Evolutionary conservation across 805 yeast species (phyloP).

Genomic region (Cyberlindnera americana): DNA sequence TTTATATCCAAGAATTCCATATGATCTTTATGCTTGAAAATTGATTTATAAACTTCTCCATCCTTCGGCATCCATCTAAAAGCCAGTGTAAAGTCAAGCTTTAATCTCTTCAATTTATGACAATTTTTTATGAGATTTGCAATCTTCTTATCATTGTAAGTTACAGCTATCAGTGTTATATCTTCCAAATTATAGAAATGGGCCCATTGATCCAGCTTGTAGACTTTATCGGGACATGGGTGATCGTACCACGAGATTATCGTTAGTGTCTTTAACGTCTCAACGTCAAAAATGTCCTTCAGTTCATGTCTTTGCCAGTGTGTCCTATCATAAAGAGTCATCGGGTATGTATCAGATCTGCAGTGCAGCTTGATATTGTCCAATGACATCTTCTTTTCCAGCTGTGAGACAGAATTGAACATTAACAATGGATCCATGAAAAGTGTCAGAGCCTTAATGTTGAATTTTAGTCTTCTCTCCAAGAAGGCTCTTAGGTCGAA

Average conservation of each 20-base stretch:
- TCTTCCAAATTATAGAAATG: constrained; percentile 36
- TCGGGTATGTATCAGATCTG: constrained; percentile 37
- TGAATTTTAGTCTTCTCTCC: constrained; percentile 21
- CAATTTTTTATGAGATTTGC: constrained; percentile 32
- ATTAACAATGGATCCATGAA: constrained; percentile 38
- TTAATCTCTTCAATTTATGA: constrained; percentile 32
- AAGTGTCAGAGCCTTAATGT: constrained; percentile 27
- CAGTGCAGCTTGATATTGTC: constrained; percentile 38
- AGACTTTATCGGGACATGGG: constrained; percentile 30
- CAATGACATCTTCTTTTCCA: constrained; percentile 30
- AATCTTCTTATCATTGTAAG: constrained; percentile 29
- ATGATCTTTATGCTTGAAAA: constrained; percentile 31
- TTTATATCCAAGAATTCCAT: constrained; percentile 38
- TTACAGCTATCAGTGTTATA: constrained; percentile 38
- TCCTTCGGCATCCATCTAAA: constrained; percentile 31
- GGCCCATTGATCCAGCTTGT: constrained; percentile 35
- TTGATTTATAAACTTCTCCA: constrained; percentile 33
- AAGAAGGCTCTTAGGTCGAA: constrained; percentile 29
- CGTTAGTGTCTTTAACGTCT: constrained; percentile 34
- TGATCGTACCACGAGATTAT: constrained; percentile 42
- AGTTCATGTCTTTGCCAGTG: constrained; percentile 25
- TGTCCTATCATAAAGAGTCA: constrained; percentile 25
- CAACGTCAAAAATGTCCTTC: constrained; percentile 35
- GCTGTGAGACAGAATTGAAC: constrained; percentile 30
- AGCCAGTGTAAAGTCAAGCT: constrained; percentile 37